These are phyloP conservation scores for Ganoderma boninense DNA, from an alignment of 1,284 basidiomycete genomes.

Conservation along the genomic window DNA sequence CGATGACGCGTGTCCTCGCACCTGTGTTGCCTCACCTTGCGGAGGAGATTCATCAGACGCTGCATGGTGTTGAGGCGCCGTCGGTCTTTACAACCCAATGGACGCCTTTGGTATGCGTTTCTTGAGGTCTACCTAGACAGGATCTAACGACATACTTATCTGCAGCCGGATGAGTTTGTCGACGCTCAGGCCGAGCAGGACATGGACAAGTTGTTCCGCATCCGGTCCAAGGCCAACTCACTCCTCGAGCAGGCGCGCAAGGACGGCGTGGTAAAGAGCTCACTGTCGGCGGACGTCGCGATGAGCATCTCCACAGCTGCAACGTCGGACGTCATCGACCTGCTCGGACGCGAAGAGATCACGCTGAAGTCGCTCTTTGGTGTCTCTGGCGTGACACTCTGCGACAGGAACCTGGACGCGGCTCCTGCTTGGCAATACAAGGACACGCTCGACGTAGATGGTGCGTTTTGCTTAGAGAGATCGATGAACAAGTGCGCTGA, in stretches of 20 bases:
- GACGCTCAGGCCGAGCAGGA: constrained; percentile 60
- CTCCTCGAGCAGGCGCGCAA: constrained; percentile 77
- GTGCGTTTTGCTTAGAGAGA: constrained; percentile 42
- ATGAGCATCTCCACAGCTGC: constrained; percentile 38
- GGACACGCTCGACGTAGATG: constrained; percentile 50
- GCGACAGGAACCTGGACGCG: constrained; percentile 50
- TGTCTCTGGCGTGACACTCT: constrained; percentile 70
- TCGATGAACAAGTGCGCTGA: not conserved
- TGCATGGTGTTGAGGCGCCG: constrained; percentile 40
- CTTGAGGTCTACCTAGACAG: not conserved
- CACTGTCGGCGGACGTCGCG: constrained; percentile 71
- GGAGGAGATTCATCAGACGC: constrained; percentile 83
- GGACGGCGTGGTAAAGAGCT: constrained; percentile 73
- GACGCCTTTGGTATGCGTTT: constrained; percentile 54
- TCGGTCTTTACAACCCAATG: constrained; percentile 76
- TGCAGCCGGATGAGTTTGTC: constrained; percentile 56
- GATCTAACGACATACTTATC: not conserved
- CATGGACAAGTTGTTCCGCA: constrained; percentile 64
- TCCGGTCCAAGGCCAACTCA: constrained; percentile 64
- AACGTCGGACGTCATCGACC: constrained; percentile 58
- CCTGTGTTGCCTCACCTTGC: constrained; percentile 93
- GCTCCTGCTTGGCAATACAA: constrained; percentile 58
- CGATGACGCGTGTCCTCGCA: constrained; percentile 79
- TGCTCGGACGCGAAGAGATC: constrained; percentile 68
- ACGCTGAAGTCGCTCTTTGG: constrained; percentile 79